Conservation (phyloP, 306 rosid genomes). For the Dryas drummondii region DNA sequence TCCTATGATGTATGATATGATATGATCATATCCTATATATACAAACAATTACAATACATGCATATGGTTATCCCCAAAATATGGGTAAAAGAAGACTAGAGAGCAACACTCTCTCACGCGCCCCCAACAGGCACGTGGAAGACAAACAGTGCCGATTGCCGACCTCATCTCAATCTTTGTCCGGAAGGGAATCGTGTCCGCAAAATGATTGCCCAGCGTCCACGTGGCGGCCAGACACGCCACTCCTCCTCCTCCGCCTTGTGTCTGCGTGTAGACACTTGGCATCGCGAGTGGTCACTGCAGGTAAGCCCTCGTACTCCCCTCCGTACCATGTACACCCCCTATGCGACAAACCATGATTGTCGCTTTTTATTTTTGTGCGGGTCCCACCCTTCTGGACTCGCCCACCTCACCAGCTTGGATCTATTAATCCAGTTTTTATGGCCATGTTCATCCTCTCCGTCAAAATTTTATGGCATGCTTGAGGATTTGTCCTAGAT, state of each 20-base stretch:
- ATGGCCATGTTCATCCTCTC: neutral
- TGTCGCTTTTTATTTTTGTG: neutral
- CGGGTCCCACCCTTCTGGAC: neutral
- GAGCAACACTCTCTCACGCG: neutral
- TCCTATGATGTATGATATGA: too few species aligned
- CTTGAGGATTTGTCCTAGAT: too few species aligned
- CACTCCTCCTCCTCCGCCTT: neutral
- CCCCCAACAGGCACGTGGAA: neutral
- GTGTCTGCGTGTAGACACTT: neutral
- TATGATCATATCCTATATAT: too few species aligned
- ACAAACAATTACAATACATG: neutral
- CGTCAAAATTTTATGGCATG: too few species aligned
- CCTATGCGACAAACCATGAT: slow-evolving; percentile 10
- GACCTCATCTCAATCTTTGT: slow-evolving; percentile 18
- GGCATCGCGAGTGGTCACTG: neutral
- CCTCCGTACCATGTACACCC: slow-evolving; percentile 21
- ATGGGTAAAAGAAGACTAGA: neutral
- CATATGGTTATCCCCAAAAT: neutral
- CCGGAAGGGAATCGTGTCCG: neutral
- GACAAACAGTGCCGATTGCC: neutral
- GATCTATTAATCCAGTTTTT: neutral
- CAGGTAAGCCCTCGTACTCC: slow-evolving; percentile 14
- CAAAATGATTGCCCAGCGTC: neutral
- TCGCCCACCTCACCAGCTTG: neutral
- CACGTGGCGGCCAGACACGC: slow-evolving; percentile 7